Evolutionary conservation across 106 monocot genomes (phyloP).

Genomic region (Xerophyta viscosa): DNA sequence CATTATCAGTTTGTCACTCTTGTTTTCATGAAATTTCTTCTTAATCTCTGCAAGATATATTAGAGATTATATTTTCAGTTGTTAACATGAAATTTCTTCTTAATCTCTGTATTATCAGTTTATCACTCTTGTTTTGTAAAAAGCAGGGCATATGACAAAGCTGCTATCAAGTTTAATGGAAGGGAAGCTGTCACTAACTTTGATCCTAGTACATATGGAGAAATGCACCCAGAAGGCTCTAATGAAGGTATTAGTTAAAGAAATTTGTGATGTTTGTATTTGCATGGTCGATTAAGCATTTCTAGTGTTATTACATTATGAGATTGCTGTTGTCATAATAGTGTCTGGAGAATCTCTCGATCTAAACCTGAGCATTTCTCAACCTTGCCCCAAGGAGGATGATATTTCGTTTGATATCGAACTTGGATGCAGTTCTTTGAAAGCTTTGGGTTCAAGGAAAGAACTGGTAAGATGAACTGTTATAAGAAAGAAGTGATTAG

Average conservation of each 20-base stretch:
- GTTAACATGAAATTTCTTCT: not conserved
- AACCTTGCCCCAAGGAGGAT: conserved; percentile 41
- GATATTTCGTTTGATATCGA: conserved; percentile 9
- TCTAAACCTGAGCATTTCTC: conserved; percentile 70
- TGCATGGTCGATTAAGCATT: too few species aligned
- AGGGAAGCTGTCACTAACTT: conserved; percentile 89
- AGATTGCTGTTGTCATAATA: not conserved
- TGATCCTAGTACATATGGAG: conserved; percentile 52
- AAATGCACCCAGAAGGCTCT: conserved; percentile 19
- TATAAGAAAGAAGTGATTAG: too few species aligned
- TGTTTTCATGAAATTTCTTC: too few species aligned
- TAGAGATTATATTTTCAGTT: conserved; percentile 1
- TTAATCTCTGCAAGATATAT: too few species aligned
- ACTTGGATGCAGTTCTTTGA: conserved; percentile 15
- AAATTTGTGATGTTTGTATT: too few species aligned
- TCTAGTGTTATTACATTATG: too few species aligned
- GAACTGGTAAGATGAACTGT: conserved; percentile 18
- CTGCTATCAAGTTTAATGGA: conserved; percentile 82
- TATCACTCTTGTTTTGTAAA: not conserved
- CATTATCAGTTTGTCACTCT: too few species aligned
- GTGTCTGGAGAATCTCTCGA: conserved; percentile 26
- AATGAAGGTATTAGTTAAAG: conserved; percentile 34
- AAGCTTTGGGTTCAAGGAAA: conserved; percentile 22
- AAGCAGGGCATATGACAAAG: conserved; percentile 71
- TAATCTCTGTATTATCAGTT: not conserved